Base-by-base conservation (phyloP, 495 filamentous ascomycete species). In the Alectoria sarmentosa region DNA sequence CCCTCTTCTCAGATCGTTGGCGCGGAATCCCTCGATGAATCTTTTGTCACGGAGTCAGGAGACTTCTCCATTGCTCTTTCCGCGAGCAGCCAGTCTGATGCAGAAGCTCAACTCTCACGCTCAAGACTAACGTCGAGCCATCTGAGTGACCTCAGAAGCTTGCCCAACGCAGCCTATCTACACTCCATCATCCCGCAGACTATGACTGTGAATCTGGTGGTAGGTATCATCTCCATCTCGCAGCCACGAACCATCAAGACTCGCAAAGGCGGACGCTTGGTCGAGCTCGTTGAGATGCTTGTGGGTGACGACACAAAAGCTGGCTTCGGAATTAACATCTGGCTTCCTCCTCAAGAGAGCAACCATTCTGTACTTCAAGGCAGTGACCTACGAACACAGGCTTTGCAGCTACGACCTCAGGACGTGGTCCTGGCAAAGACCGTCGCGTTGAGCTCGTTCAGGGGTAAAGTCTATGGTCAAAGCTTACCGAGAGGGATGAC, bases 231-330 rank as follows among this genome's bases (percentile, higher is more conserved):
- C 62, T 83, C 86, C 41, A 79, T 92, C 58, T 79, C 86, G 7
- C 78, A 84, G 37, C 80, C 86, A 4, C 86, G 89, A n/a, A 81
- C 78, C 30, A 77, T 88, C 48, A 76, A 75, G 34, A 82, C 82
- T 0, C 64, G 70, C 1, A 77, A 75, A 64, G 73, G 67, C 32
- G 75, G 75, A 54, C 61, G 68, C 23, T 60, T 65, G 23, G 80
- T 87, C 55, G 80, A 87, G 41, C 79, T 96, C 0, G 76, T 91
- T 41, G 91, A 96, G 69, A 72, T 95, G 8, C 79, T 91, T 2
- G 89, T 96, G 2, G 92, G 89, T 17, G 93, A 98, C 70, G 91
- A 96, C 62, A 94, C 91, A 3, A 84, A 80, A 58, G 85, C 89
- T 17, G 90, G 89, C 19, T 96, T 97, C 73, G 83, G 80, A 17